Evolutionary conservation across 164 flowering plant species (phyloP), one percentile per base, ranked within the genome.

Genomic region (Platanus orientalis): DNA sequence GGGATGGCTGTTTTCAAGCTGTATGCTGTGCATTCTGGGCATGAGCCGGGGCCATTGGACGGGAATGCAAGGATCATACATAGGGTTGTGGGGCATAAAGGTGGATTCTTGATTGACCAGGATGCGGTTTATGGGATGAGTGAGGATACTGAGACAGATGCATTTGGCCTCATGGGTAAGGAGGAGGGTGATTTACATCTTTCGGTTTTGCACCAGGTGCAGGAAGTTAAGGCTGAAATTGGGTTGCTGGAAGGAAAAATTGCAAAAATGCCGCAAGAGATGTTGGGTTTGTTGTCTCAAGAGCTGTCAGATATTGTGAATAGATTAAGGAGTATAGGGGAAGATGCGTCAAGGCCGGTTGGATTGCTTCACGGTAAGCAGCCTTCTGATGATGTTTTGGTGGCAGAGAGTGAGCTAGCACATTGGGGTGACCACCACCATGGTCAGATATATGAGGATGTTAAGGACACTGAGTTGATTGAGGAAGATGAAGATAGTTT

Each of bases 401-500:
- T 86, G 29, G 92, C 81, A 57, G 93, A 85, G 58, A 77, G 73
- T 72, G 96, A 83, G 71, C 76, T 95, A 64, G 86, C 83, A 27
- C 87, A 88, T 63, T 92, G 97, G 97, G 79, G 80, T 40, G 82
- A 81, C 44, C 86, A 81, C 49, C 85, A 81, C 71, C 83, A 80
- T 51, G 85, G 79, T 12, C 74, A 72, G 51, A 72, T 90, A 11
- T 85, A 81, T 76, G 91, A 75, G n/a, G 78, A 82, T 78, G 91
- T 84, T 10, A 89, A 87, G 73, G 96, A 87, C 27, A 68, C 80
- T 1, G 96, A 89, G 12, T 66, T 89, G 76, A 84, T 90, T 48
- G 96, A 90, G 24, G 97, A 91, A 23, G 99, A 94, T 72, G 98
- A 84, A 45, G 97, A 89, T 68, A 81, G 94, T 66, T 95, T 95